Evolutionary conservation across 2,329 filamentous ascomycete species (phyloP), one percentile per base, ranked within the genome.

Genomic region (Clathrospora elynae): DNA sequence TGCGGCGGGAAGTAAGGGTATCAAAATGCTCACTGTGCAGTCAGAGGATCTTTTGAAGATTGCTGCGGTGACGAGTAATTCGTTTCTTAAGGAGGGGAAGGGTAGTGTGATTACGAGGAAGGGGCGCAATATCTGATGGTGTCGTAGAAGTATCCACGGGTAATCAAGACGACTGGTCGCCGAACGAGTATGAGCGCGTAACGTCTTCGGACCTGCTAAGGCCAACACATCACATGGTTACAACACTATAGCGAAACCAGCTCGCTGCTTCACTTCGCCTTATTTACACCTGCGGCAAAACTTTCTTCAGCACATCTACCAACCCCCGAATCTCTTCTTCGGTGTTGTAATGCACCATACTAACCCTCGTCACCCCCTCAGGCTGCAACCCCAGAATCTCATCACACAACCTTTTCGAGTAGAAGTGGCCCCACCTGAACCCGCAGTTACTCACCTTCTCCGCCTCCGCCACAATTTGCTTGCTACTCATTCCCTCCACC

Each of bases 281-380:
- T 24, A 24, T 24, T 19, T 22, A 23, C 9, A 22, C 13, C 14
- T 51, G 28, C 2, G 63, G 59, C n/a, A 81, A 51, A 0, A 79
- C 71, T 49, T 75, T 73, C 46, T 83, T 77, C 41, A 85, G 56
- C 1, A 78, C 71, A 23, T 72, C 71, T 13, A 83, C 74, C 41
- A 83, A 73, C 6, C 64, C 71, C 31, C 73, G 68, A 3, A 85
- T 73, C 61, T 86, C 83, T 3, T 82, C 78, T 53, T 81, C 81
- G 2, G 83, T 87, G 56, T 89, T 89, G 61, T 89, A 89, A 67
- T 88, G 85, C 40, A 86, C 78, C 74, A 88, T 75, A 56, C 83
- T 87, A n/a, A 88, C 82, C 50, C 86, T 76, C 4, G 86, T 77
- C 6, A 88, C 79, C 0, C 84, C 86, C 53, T 87, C 78, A 6